Percentiles rank a stretch among this genome's conserved stretches.
Evolutionary conservation across 2,329 filamentous ascomycete species (phyloP).

Genomic region (Aspergillus puulaauensis): DNA sequence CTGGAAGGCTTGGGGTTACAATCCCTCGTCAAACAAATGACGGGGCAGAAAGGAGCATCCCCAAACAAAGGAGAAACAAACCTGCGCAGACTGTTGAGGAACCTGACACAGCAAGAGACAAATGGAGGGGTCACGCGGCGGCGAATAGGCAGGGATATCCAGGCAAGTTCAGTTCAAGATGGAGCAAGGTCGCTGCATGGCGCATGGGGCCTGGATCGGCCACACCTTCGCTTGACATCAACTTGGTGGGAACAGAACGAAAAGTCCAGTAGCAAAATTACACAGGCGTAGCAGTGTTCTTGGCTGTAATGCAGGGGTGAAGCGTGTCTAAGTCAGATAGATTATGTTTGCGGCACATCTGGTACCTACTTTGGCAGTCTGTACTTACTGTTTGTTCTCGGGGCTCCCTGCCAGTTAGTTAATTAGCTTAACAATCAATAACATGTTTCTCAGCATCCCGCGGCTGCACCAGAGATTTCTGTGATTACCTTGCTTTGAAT

Average conservation of each 20-base stretch:
- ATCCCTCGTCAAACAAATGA: too few species aligned
- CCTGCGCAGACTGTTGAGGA: background rate
- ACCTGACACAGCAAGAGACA: background rate
- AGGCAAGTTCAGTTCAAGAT: background rate
- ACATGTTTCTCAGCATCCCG: conserved; percentile 8
- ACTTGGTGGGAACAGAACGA: too few species aligned
- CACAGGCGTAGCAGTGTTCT: too few species aligned
- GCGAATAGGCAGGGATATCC: conserved; percentile 5
- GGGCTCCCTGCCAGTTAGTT: background rate
- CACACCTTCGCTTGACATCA: too few species aligned
- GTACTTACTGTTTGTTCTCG: too few species aligned
- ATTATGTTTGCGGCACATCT: too few species aligned
- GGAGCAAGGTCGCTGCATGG: conserved; percentile 20
- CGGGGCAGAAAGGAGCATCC: too few species aligned
- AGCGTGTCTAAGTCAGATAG: too few species aligned
- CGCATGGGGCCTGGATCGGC: conserved; percentile 10
- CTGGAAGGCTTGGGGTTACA: too few species aligned
- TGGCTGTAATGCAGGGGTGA: too few species aligned
- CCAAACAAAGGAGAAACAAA: background rate
- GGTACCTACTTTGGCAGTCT: too few species aligned
- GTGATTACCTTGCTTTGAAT: background rate
- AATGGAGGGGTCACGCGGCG: conserved; percentile 14
- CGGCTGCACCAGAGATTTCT: background rate
- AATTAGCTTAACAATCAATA: conserved; percentile 3
- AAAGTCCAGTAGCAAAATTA: too few species aligned